Conservation (phyloP, 179 eudicot genomes). For the Camellia oleifera region DNA sequence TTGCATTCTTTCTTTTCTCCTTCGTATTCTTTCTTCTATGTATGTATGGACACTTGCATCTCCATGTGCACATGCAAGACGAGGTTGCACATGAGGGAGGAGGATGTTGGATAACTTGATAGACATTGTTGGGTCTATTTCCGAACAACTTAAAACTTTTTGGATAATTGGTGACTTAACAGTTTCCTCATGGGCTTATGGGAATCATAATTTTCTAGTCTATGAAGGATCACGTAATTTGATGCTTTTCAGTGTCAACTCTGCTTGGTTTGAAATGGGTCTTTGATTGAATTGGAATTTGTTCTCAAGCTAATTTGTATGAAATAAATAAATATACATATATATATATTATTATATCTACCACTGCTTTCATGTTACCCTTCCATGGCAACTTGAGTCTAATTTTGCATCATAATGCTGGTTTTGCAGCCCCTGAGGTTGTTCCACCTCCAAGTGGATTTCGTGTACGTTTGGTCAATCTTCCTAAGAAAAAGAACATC, state of each 20-base stretch:
- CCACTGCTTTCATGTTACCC: background rate
- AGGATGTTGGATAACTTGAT: too few species aligned
- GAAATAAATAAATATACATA: too few species aligned
- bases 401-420: slow-evolving; percentile 1
- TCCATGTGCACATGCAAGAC: too few species aligned
- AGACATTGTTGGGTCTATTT: too few species aligned
- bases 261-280: background rate
- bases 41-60: too few species aligned
- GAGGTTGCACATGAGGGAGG: too few species aligned
- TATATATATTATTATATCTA: background rate
- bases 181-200: background rate
- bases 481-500: slow-evolving; percentile 85
- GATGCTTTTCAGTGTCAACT: background rate
- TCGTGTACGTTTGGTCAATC: slow-evolving; percentile 75
- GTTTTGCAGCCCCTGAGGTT: slow-evolving; percentile 49
- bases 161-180: too few species aligned
- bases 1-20: too few species aligned
- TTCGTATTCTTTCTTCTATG: too few species aligned
- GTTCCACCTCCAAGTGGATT: slow-evolving; percentile 39
- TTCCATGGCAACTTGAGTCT: slow-evolving; percentile 10
- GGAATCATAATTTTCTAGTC: background rate
- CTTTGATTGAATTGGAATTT: background rate
- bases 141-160: too few species aligned
- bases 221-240: background rate
- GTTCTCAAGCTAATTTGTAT: background rate